These are phyloP conservation scores for Phytophthora colocasiae DNA, from an alignment of 352 stramenopile species.

Conservation along the genomic window DNA sequence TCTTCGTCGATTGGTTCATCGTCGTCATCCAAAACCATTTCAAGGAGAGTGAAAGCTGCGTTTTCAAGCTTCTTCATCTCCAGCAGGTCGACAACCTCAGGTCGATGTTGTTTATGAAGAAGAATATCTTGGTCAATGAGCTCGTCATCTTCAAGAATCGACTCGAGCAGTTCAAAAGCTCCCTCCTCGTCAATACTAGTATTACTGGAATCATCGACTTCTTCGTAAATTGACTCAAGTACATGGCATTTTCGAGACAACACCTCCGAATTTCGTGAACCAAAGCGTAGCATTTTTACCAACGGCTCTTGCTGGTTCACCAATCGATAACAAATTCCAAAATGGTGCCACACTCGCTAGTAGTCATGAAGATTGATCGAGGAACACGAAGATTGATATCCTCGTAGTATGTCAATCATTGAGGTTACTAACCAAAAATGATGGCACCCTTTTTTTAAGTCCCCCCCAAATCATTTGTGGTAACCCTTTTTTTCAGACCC, in stretches of 20 bases:
- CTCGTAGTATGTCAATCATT: too few species aligned
- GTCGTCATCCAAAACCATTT: background rate
- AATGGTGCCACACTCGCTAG: too few species aligned
- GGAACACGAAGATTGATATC: too few species aligned
- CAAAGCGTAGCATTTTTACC: constrained; percentile 4
- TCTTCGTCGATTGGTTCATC: background rate
- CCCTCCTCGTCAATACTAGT: constrained; percentile 1
- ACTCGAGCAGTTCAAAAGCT: constrained; percentile 10
- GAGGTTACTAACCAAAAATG: too few species aligned
- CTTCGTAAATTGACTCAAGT: constrained; percentile 6
- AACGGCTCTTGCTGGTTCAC: background rate
- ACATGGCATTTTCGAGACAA: background rate
- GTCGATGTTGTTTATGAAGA: background rate
- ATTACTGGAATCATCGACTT: background rate
- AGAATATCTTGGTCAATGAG: constrained; percentile 8
- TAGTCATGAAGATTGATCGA: too few species aligned
- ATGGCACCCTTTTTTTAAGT: background rate
- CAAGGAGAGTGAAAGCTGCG: constrained; percentile 1
- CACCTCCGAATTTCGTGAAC: background rate
- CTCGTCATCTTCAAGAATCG: constrained; percentile 10
- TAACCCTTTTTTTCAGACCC: constrained; percentile 6
- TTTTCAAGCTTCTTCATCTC: constrained; percentile 2
- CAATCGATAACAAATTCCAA: too few species aligned
- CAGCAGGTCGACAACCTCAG: background rate
- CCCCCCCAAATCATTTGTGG: too few species aligned